Evolutionary conservation across 2,329 filamentous ascomycete genomes (phyloP).

Genomic region (Arthrobotrys entomopaga): DNA sequence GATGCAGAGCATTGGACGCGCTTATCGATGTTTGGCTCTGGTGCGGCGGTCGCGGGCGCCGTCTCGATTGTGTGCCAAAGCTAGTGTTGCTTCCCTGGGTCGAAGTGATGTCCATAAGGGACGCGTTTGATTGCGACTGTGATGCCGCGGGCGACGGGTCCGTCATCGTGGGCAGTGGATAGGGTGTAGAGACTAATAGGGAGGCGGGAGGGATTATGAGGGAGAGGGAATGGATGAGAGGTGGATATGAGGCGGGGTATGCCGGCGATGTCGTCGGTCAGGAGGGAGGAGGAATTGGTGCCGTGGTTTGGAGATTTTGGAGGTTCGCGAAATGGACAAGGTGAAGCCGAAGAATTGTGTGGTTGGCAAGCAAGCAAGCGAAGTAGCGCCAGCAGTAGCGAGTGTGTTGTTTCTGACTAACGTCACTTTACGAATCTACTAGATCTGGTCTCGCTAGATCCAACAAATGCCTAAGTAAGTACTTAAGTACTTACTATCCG

Average conservation of each 20-base stretch:
- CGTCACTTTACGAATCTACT: too few relatives aligned
- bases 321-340: slow-evolving; percentile 48
- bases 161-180: slow-evolving; percentile 41
- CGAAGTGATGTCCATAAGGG: slow-evolving; percentile 47
- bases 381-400: slow-evolving; percentile 1
- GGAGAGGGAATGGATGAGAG: slow-evolving; percentile 3
- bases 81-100: slow-evolving; percentile 42
- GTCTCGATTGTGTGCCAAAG: slow-evolving; percentile 48
- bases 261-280: slow-evolving; percentile 29
- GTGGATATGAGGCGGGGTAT: background rate
- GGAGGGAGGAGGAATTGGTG: slow-evolving; percentile 46
- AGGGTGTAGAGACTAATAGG: slow-evolving; percentile 33
- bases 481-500: too few relatives aligned
- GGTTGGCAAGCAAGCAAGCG: slow-evolving; percentile 26
- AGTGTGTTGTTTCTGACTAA: slow-evolving; percentile 6
- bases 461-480: too few relatives aligned
- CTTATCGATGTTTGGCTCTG: slow-evolving; percentile 46
- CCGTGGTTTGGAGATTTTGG: slow-evolving; percentile 5
- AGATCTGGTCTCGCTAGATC: too few relatives aligned
- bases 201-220: slow-evolving; percentile 22
- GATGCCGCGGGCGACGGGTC: slow-evolving; percentile 42
- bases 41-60: slow-evolving; percentile 38
- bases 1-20: slow-evolving; percentile 49
- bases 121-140: slow-evolving; percentile 54
- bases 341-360: slow-evolving; percentile 43